Conservation (phyloP, 1,139 yeast genomes). For the Lodderomyces margitis region DNA sequence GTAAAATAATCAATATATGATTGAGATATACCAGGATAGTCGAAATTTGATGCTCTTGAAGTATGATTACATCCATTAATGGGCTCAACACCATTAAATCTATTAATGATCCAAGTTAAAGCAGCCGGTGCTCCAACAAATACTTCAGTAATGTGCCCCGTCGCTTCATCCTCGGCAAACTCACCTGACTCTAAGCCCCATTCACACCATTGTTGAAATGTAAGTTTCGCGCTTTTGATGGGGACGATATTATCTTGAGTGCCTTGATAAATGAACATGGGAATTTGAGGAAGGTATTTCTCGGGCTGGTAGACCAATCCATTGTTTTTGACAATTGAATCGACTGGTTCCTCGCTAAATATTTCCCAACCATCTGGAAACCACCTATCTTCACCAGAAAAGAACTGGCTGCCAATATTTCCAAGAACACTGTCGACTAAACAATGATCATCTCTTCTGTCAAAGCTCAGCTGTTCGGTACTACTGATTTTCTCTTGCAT, state of each 20-base stretch:
- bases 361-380: slow-evolving; percentile 18
- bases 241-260: slow-evolving; percentile 29
- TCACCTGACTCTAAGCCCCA: slow-evolving; percentile 30
- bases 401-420: slow-evolving; percentile 15
- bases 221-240: slow-evolving; percentile 21
- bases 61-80: slow-evolving; percentile 28
- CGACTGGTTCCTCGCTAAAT: slow-evolving; percentile 17
- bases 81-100: slow-evolving; percentile 20
- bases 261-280: slow-evolving; percentile 35
- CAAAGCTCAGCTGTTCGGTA: neutral
- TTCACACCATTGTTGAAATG: slow-evolving; percentile 30
- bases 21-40: slow-evolving; percentile 19
- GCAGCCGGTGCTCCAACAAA: slow-evolving; percentile 31
- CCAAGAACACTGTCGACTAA: slow-evolving; percentile 13
- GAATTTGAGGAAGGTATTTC: slow-evolving; percentile 26
- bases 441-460: slow-evolving; percentile 13
- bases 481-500: neutral
- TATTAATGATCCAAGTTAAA: slow-evolving; percentile 23
- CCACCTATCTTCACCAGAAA: slow-evolving; percentile 18
- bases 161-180: slow-evolving; percentile 22
- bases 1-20: slow-evolving; percentile 8
- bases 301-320: slow-evolving; percentile 18
- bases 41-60: slow-evolving; percentile 23
- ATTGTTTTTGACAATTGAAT: slow-evolving; percentile 18
- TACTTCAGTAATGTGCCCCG: slow-evolving; percentile 28